These are phyloP conservation scores for Closterium sp. DNA, from an alignment of 139 green algal species.

Conservation along the genomic window DNA sequence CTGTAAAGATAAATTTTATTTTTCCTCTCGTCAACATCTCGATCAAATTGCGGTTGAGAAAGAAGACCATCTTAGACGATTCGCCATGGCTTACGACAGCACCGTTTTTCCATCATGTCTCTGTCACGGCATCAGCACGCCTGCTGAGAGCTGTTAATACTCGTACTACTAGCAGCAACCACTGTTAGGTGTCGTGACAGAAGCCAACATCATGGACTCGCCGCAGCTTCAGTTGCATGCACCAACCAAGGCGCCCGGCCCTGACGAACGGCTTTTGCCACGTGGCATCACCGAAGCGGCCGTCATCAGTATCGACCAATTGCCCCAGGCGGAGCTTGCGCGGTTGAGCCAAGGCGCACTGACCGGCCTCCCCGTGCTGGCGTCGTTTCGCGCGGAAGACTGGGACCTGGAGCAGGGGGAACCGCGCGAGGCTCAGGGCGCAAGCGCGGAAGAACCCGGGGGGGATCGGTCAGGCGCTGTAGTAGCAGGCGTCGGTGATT, in stretches of 20 bases:
- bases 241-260: not conserved
- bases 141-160: no score
- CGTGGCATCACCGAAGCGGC: not conserved
- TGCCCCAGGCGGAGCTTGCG: not conserved
- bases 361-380: not conserved
- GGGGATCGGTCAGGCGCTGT: not conserved
- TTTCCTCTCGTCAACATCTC: no score
- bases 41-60: no score
- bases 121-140: no score
- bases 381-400: not conserved
- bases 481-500: not conserved
- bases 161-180: no score
- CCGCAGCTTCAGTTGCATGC: not conserved
- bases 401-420: not conserved
- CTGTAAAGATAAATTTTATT: no score
- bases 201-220: not conserved
- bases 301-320: not conserved
- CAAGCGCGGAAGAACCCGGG: not conserved
- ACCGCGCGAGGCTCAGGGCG: not conserved
- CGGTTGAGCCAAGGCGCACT: not conserved
- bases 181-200: no score
- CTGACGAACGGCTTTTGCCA: not conserved
- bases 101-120: not conserved
- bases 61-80: not conserved
- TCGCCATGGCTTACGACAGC: not conserved